Percentiles rank a stretch among this genome's conserved stretches.
phyloP scores from a whole-genome alignment of 352 stramenopile genomes.

The Phytophthora chlamydospora region DNA sequence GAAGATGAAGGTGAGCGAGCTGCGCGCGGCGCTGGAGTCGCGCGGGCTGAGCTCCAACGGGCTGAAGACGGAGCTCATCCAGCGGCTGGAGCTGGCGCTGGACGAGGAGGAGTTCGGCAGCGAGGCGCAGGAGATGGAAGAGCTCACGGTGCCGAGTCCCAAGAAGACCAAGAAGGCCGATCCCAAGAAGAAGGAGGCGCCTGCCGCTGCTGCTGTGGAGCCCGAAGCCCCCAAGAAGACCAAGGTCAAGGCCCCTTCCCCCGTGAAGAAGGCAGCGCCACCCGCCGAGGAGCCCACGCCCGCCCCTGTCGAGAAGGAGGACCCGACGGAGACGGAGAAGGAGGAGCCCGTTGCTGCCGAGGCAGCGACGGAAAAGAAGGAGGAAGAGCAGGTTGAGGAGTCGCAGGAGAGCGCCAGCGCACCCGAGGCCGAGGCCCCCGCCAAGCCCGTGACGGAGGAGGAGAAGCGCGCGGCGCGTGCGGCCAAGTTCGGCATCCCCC shows the following conservation, averaged over 20 bases:
- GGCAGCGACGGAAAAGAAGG: constrained; percentile 10
- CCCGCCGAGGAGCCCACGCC: constrained; percentile 5
- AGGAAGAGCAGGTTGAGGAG: constrained; percentile 18
- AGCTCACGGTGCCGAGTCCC: constrained; percentile 53
- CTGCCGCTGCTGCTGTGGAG: constrained; percentile 4
- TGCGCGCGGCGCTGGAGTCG: constrained; percentile 83
- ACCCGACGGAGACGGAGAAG: constrained; percentile 11
- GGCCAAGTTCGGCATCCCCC: constrained; percentile 81
- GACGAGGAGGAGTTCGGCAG: constrained; percentile 89
- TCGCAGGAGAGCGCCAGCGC: constrained; percentile 1
- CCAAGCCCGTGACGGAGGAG: constrained; percentile 61
- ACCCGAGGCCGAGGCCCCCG: constrained; percentile 20
- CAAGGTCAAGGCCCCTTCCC: constrained; percentile 11
- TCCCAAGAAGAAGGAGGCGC: constrained; percentile 32
- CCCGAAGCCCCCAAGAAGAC: constrained; percentile 28
- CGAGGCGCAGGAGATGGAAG: constrained; percentile 73
- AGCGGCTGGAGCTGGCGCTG: constrained; percentile 87
- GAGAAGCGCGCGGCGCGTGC: constrained; percentile 81
- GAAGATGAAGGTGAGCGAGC: constrained; percentile 93
- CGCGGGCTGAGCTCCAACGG: constrained; percentile 84
- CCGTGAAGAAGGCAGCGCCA: constrained; percentile 31
- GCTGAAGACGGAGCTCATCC: constrained; percentile 90
- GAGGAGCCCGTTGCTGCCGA: constrained; percentile 16
- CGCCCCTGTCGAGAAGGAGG: constrained; percentile 23
- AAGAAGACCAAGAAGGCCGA: constrained; percentile 44